These are phyloP conservation scores for Gentiana macrophylla DNA, from an alignment of 257 asterid genomes.

Conservation along the genomic window DNA sequence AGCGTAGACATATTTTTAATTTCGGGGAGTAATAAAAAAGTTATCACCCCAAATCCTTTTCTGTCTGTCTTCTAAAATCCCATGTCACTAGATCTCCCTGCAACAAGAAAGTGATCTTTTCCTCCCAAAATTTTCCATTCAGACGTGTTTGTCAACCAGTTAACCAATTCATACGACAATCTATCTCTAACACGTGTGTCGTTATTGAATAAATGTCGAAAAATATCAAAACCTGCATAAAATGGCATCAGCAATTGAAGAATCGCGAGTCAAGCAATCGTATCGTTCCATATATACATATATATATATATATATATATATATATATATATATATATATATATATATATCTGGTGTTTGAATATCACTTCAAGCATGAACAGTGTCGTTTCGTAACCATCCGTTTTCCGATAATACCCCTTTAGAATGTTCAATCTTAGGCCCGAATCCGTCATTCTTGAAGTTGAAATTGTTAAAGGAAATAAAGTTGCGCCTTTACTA, in stretches of 20 bases:
- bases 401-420: constrained; percentile 3
- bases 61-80: constrained; percentile 4
- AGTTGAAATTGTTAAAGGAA: too few relatives aligned
- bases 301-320: neutral
- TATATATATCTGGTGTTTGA: neutral
- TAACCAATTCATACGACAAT: constrained; percentile 1
- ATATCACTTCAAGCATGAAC: constrained; percentile 6
- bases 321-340: neutral
- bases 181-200: constrained; percentile 1
- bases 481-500: too few relatives aligned
- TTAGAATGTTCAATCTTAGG: neutral
- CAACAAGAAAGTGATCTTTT: constrained; percentile 9
- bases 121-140: constrained; percentile 9
- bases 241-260: constrained; percentile 7
- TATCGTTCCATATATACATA: neutral
- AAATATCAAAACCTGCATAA: constrained; percentile 9
- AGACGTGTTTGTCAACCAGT: constrained; percentile 1
- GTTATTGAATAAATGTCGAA: neutral
- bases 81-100: constrained; percentile 3
- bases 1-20: constrained; percentile 3
- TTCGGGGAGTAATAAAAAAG: constrained; percentile 1
- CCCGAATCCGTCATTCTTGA: constrained; percentile 1
- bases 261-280: constrained; percentile 7
- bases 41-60: neutral
- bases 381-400: constrained; percentile 5